phyloP scores from a whole-genome alignment of 1,284 basidiomycete species.

The Pseudozyma sp. region DNA sequence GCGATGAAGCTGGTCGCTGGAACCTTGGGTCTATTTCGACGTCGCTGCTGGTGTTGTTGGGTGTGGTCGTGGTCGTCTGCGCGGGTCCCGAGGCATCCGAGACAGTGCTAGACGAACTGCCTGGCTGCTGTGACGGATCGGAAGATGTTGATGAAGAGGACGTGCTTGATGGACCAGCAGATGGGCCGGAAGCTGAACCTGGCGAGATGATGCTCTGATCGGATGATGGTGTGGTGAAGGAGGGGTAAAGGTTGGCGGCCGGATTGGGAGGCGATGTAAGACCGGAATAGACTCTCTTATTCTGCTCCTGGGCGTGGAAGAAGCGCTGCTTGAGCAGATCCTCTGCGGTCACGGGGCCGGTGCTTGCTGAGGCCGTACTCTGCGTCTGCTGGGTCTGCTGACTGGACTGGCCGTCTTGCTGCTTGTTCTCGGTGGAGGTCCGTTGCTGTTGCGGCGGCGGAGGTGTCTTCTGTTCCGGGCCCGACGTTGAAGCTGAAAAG shows the following conservation, averaged over 20 bases:
- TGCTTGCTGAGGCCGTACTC: background rate
- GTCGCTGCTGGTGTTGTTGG: constrained; percentile 9
- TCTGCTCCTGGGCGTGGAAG: constrained; percentile 58
- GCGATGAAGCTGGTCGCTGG: constrained; percentile 28
- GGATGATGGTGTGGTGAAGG: constrained; percentile 29
- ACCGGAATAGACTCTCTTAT: constrained; percentile 42
- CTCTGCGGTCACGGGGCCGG: constrained; percentile 37
- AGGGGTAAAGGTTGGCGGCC: constrained; percentile 36
- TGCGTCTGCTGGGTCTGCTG: constrained; percentile 11
- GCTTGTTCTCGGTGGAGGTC: constrained; percentile 9
- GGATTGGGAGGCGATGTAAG: constrained; percentile 30
- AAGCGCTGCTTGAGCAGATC: constrained; percentile 61
- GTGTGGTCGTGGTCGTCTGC: constrained; percentile 3
- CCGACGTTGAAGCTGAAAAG: background rate
- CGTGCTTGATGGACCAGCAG: constrained; percentile 7
- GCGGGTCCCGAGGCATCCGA: constrained; percentile 15
- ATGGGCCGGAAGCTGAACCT: background rate
- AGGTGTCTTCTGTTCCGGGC: constrained; percentile 10
- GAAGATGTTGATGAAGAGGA: constrained; percentile 9
- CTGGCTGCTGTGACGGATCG: constrained; percentile 11
- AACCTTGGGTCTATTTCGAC: constrained; percentile 27
- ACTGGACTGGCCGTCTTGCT: constrained; percentile 10
- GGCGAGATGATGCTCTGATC: constrained; percentile 25
- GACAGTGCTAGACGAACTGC: constrained; percentile 10
- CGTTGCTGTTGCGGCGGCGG: constrained; percentile 8